Percentiles rank a stretch among this genome's conserved stretches.
Evolutionary conservation across 2,329 filamentous ascomycete genomes (phyloP).

Genomic region (Claviceps sp.): DNA sequence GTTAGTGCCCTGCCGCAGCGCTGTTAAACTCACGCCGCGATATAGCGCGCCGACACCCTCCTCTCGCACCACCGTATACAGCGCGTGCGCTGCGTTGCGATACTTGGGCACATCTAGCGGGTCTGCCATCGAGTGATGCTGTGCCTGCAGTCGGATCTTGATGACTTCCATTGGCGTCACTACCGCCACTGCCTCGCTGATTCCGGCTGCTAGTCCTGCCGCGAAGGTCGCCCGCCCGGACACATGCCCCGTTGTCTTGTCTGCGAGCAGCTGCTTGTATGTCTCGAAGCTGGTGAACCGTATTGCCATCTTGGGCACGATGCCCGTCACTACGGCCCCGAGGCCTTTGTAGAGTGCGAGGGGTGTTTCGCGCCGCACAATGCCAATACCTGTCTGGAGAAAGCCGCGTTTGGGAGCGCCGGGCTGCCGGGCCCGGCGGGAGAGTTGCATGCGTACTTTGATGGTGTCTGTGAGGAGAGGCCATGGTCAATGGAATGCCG

Average conservation of each 20-base stretch:
- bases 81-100: constrained; percentile 72
- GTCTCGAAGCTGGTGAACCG: constrained; percentile 94
- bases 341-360: constrained; percentile 94
- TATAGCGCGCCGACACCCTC: constrained; percentile 82
- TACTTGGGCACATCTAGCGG: constrained; percentile 95
- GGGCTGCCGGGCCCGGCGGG: constrained; percentile 66
- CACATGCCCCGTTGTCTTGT: constrained; percentile 52
- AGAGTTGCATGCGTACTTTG: constrained; percentile 99
- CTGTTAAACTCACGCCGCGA: constrained; percentile 85
- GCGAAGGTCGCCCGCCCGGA: constrained; percentile 55
- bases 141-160: constrained; percentile 95
- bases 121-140: constrained; percentile 96
- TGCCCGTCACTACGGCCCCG: constrained; percentile 91
- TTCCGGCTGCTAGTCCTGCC: constrained; percentile 79
- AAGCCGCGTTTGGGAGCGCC: constrained; percentile 84
- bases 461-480: constrained; percentile 56
- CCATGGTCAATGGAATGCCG: too few relatives aligned
- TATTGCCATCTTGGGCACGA: constrained; percentile 98
- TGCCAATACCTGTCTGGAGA: constrained; percentile 70
- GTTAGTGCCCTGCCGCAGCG: constrained; percentile 87
- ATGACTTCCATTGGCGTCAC: constrained; percentile 99
- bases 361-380: constrained; percentile 79
- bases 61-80: constrained; percentile 83
- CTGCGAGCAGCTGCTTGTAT: constrained; percentile 75
- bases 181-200: constrained; percentile 91